Base-by-base conservation (phyloP, 192 early-diverging fungal species). In the Backusella liffmaniae region DNA sequence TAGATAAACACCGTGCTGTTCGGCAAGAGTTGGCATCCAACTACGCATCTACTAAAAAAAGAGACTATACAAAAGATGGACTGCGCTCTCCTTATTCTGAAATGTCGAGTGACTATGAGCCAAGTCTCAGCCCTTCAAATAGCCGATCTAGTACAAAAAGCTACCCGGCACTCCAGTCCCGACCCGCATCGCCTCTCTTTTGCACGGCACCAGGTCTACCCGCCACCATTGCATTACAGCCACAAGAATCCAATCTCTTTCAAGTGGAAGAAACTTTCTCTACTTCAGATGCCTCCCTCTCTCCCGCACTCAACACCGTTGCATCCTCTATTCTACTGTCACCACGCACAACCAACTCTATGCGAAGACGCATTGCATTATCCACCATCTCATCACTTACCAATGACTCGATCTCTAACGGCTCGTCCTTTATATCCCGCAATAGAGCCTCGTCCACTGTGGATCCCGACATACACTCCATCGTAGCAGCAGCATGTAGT, bases 301-400 rank as follows among this genome's bases (percentile, higher is more conserved):
- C 77, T 0, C 79, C 66, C 0, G 72, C 46, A 51, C 73, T 68
- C 51, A 56, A 76, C 4, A 80, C 79, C 3, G 41, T 80, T 3
- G 79, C 79, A 1, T 80, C 79, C 8, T 80, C 79, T 39, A 67
- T 56, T 26, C 36, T 80, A 32, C 18, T 76, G 3, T 80, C 79
- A 3, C 79, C 77, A 0, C 67, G n/a, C 59, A 74, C 75, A 30
- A 71, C 34, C 62, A 21, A 36, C 37, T 32, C 35, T 10, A 71
- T 35, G 26, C 69, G 76, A 42, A 15, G 59, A 12, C 49, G 70
- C 10, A 72, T 77, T 44, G 76, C 70, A 32, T 35, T 77, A 34
- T 77, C 76, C 13, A 71, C 76, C 23, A 68, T 77, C 13, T 77
- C 76, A 4, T 77, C 76, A 0, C 21, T 77, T 13, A 71, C 70